These are phyloP conservation scores for Monosporascus sp. DNA, from an alignment of 2,329 filamentous ascomycete genomes.

Conservation along the genomic window DNA sequence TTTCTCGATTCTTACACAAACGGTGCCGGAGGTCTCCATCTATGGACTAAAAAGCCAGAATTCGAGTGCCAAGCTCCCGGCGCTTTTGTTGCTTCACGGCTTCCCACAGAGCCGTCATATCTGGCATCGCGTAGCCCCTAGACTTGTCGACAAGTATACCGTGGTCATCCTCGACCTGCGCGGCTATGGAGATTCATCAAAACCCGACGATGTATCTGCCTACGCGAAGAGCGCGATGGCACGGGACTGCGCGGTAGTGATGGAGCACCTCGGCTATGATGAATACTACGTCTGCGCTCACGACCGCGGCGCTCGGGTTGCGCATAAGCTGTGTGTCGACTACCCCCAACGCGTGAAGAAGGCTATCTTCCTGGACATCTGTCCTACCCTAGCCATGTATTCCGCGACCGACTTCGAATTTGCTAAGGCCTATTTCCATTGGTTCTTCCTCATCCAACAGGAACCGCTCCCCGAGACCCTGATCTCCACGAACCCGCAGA, in stretches of 20 bases:
- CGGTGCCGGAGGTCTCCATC: conserved; percentile 36
- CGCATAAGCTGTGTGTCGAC: conserved; percentile 50
- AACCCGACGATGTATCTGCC: conserved; percentile 28
- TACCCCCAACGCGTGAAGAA: conserved; percentile 35
- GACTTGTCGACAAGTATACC: conserved; percentile 34
- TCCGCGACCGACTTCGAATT: conserved; percentile 36
- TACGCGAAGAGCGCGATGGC: conserved; percentile 49
- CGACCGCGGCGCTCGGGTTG: conserved; percentile 52
- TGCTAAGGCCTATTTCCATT: conserved; percentile 51
- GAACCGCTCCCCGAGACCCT: conserved; percentile 47
- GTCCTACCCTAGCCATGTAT: conserved; percentile 52
- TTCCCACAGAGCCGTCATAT: conserved; percentile 49
- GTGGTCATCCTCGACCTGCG: conserved; percentile 45
- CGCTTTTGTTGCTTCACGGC: conserved; percentile 45
- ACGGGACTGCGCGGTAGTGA: conserved; percentile 39
- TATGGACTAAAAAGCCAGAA: conserved; percentile 34
- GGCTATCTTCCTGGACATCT: conserved; percentile 47
- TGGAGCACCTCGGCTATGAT: conserved; percentile 36
- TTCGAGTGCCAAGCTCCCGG: conserved; percentile 25
- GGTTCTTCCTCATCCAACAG: conserved; percentile 53
- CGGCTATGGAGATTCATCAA: conserved; percentile 47
- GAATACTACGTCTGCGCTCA: conserved; percentile 49
- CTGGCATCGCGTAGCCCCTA: conserved; percentile 42
- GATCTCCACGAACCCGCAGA: conserved; percentile 31
- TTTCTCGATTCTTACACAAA: conserved; percentile 34